Base-by-base conservation (phyloP, 768 basidiomycete genomes). In the Psilocybe azurescens region DNA sequence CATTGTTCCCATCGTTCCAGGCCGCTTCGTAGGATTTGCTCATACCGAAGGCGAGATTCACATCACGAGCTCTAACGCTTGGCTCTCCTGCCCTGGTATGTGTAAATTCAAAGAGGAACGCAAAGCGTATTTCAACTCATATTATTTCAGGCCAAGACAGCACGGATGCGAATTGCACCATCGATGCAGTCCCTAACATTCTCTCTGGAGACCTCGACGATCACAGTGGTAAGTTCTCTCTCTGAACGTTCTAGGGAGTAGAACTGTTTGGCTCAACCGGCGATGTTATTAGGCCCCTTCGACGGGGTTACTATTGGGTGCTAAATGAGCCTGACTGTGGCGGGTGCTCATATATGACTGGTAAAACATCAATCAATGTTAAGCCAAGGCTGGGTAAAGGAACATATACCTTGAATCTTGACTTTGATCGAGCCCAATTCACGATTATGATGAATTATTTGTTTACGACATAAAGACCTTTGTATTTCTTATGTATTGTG, bases 11-110 rank as follows among this genome's bases (percentile, higher is more conserved):
- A 78, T 78, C 47, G 39, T 78, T 0, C 79, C 80, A 46, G 75
- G 77, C 9, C 63, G 68, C 16, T 62, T 65, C 64, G 67, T 86
- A 56, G 83, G 82, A 55, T 89, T 81, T 71, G 63, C 73, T 30
- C 84, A 85, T 52, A 79, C 81, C 2, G 72, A 78, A 24, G 83
- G 84, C 13, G 86, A 88, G 67, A 71, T 86, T 14, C 84, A 86
- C 62, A 83, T 88, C 53, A 61, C 82, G 58, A 68, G 75, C n/a
- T 65, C 71, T 1, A 60, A 58, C 46, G 48, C 53, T 11, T 67
- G 66, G 66, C 36, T 63, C 9, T 65, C 64, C 20, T 80, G 79
- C 67, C 70, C 79, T 33, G 83, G 81, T 13, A 47, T 5, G 53
- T 20, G 1, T 5, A 8, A 1, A 7, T 38, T 38, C 30, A 1